Evolutionary conservation across 257 asterid genomes (phyloP).

Genomic region (Verbena officinalis): DNA sequence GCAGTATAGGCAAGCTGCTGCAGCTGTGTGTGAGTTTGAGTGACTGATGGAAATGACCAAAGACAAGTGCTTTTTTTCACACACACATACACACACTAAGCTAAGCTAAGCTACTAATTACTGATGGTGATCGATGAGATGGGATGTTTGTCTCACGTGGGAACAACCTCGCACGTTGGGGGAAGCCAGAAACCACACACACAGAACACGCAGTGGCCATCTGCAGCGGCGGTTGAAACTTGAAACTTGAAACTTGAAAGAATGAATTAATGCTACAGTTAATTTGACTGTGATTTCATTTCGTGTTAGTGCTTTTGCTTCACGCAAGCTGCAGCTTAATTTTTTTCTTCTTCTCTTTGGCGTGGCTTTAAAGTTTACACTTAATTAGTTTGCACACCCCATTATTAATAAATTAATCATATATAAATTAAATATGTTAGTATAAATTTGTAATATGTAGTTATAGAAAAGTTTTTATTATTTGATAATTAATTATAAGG

Average conservation of each 20-base stretch:
- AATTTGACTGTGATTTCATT: constrained; percentile 27
- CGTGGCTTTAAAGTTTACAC: constrained; percentile 48
- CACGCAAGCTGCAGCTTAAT: constrained; percentile 48
- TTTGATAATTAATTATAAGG: too few species aligned
- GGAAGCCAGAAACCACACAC: not conserved
- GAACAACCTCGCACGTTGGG: constrained; percentile 40
- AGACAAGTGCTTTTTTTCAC: constrained; percentile 31
- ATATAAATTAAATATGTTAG: too few species aligned
- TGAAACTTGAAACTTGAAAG: not conserved
- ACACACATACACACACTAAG: not conserved
- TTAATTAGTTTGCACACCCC: constrained; percentile 7
- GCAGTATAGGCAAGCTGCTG: constrained; percentile 23
- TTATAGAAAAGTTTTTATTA: too few species aligned
- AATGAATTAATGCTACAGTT: not conserved
- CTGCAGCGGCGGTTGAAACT: constrained; percentile 44
- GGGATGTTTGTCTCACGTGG: constrained; percentile 65
- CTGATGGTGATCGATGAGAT: constrained; percentile 25
- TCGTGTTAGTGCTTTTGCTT: constrained; percentile 48
- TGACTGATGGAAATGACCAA: constrained; percentile 63
- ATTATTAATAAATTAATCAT: too few species aligned
- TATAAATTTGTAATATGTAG: too few species aligned
- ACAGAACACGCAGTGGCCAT: not conserved
- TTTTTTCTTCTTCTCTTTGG: constrained; percentile 19
- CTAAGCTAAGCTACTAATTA: too few species aligned
- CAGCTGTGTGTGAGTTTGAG: constrained; percentile 6